Evolutionary conservation across 768 basidiomycete species (phyloP), one percentile per base, ranked within the genome.

Genomic region (Trametes sanguinea): DNA sequence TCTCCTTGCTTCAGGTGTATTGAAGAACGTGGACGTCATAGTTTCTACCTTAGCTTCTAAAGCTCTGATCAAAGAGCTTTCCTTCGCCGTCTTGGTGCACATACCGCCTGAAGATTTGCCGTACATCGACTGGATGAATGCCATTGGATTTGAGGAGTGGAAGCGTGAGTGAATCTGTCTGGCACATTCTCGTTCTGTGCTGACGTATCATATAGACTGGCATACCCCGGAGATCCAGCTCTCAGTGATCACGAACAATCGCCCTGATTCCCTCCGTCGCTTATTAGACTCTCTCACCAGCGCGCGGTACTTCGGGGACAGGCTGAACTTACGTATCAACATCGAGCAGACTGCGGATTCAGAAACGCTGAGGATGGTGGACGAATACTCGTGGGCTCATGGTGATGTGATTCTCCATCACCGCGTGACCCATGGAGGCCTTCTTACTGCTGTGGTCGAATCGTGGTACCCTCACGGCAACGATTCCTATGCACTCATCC

Each of bases 381-480:
- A 81, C 56, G 72, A 77, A 22, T 78, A 85, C 33, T 52, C 73
- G 4, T 94, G 92, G 93, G 69, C 69, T 0, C 79, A 85, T 64
- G 91, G 92, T 5, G 66, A 73, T 40, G 65, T 86, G 6, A 82
- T 81, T 60, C 67, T 90, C 6, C 85, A 92, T 56, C 90, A 87
- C 68, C 83, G 94, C 29, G 80, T 93, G 58, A 74, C 90, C n/a
- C 87, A 86, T 60, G 92, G 86, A 2, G 93, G 92, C 4, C 78
- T 95, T 17, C 82, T 95, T 56, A 81, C 90, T 2, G 90, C 93
- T 6, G 85, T 95, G 13, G 88, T 94, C 13, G 93, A 94, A 74
- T 90, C 91, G 4, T 95, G 94, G 92, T 95, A 92, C 69, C 93
- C 94, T 4, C 74, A 77, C 29, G 80, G 81, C 33, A 81, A 92